Base-by-base conservation (phyloP, 1,284 basidiomycete genomes). In the Irpex rosettiformis region DNA sequence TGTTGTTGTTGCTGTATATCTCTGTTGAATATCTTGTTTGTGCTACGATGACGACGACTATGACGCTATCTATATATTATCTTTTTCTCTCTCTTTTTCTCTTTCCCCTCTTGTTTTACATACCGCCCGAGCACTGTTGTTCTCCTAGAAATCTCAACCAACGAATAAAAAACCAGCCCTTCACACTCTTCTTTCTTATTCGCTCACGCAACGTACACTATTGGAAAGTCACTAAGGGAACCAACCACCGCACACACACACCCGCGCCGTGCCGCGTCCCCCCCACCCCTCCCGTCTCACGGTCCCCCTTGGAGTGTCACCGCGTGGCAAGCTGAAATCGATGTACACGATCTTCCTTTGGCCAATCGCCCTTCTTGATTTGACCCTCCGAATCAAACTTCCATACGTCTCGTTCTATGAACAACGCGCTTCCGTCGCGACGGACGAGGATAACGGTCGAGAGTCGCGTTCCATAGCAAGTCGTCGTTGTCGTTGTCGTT, bases 361-460 rank as follows among this genome's bases (percentile, higher is more conserved):
- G 11, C 43, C 13, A 22, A 45, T 45, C 43, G 2, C 61, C 54
- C 76, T 73, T 68, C 78, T 25, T 76, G 62, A 75, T 73, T 66
- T 56, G 66, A 49, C 57, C 58, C 5, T 62, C 62, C 53, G 48
- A 28, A 10, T 65, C 72, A 49, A 82, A 64, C 58, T 67, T 69
- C 88, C 88, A 92, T 49, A 83, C 75, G 68, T 93, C 89, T 58
- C 88, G 74, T 69, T 93, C 91, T 54, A 87, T 75, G 67, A 91
- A 92, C 13, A 82, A 59, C 10, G 81, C 87, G 37, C 77, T 69
- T 47, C 89, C 86, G 60, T 79, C 78, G 62, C 79, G 79, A 58
- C 78, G 75, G 37, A 93, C 77, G 59, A 93, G 79, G 45, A 93
- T 70, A 51, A 91, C 81, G 5, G 86, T 91, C 56, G 91, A 83